Conservation (phyloP, 225 moss, liverwort and hornwort species). For the Physcomitrellopsis africana region DNA sequence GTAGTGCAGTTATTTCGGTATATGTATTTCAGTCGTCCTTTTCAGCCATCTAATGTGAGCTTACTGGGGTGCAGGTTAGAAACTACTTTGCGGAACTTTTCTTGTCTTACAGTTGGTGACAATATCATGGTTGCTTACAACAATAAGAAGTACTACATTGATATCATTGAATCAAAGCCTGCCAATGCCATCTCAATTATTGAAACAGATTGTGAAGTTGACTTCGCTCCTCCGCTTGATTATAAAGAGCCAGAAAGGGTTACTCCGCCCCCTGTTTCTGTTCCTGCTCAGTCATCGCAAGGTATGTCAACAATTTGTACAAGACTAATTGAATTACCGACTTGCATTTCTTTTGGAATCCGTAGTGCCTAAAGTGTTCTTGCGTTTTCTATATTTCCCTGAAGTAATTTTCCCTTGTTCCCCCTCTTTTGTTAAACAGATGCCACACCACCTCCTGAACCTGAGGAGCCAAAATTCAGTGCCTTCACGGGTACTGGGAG, state of each 20-base stretch:
- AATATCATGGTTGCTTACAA: constrained; percentile 99
- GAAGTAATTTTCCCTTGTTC: not conserved
- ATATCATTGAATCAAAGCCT: constrained; percentile 95
- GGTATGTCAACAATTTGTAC: constrained; percentile 43
- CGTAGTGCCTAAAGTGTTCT: not conserved
- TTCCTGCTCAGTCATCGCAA: constrained; percentile 66
- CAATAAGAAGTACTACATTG: constrained; percentile 98
- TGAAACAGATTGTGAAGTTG: constrained; percentile 99
- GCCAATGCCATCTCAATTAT: constrained; percentile 92
- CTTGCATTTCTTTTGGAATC: not conserved
- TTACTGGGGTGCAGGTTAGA: constrained; percentile 71
- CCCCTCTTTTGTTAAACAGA: constrained; percentile 20
- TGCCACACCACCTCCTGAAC: constrained; percentile 56
- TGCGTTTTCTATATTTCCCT: constrained; percentile 1
- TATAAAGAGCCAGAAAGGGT: constrained; percentile 96
- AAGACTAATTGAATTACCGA: not conserved
- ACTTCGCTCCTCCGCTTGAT: constrained; percentile 97
- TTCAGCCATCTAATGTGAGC: constrained; percentile 22
- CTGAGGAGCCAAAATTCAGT: constrained; percentile 76
- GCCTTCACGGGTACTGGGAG: constrained; percentile 88
- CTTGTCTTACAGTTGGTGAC: constrained; percentile 95
- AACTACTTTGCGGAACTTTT: constrained; percentile 93
- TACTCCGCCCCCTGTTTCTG: constrained; percentile 61
- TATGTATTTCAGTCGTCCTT: not conserved
- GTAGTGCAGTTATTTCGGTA: too few relatives aligned